phyloP scores from a whole-genome alignment of 768 basidiomycete species.

The Mycena capillaripes region DNA sequence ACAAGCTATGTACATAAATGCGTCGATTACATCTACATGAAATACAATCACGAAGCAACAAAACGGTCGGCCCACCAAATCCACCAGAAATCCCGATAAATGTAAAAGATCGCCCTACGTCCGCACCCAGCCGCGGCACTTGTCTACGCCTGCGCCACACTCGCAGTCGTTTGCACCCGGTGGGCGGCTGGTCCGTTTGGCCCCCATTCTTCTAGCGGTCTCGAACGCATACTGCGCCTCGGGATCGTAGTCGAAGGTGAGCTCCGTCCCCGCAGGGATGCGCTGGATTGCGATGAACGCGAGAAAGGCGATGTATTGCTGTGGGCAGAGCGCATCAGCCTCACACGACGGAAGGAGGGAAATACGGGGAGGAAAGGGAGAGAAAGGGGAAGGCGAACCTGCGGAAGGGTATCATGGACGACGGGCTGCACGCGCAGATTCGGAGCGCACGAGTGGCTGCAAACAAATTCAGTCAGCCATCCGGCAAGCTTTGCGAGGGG shows the following conservation, averaged over 20 bases:
- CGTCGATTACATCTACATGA: too few relatives aligned
- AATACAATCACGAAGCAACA: neutral
- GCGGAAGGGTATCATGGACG: constrained; percentile 30
- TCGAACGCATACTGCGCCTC: neutral
- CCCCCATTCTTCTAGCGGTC: neutral
- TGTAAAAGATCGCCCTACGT: neutral
- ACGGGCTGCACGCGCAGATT: constrained; percentile 35
- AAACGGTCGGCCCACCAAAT: neutral
- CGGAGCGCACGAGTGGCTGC: constrained; percentile 44
- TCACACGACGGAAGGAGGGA: too few relatives aligned
- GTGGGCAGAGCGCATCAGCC: neutral
- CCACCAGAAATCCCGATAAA: neutral
- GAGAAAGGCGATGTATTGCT: constrained; percentile 37
- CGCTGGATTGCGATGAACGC: constrained; percentile 38
- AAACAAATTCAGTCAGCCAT: neutral
- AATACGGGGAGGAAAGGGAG: neutral
- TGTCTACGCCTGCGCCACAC: neutral
- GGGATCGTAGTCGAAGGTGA: constrained; percentile 43
- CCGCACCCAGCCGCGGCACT: constrained; percentile 14
- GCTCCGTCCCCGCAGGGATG: constrained; percentile 39
- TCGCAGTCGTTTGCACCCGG: neutral
- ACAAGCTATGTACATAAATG: too few relatives aligned
- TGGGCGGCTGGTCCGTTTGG: neutral
- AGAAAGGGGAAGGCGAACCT: neutral
- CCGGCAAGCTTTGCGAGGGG: neutral